Evolutionary conservation across 768 basidiomycete species (phyloP), one percentile per base, ranked within the genome.

Genomic region (Saitozyma podzolica): DNA sequence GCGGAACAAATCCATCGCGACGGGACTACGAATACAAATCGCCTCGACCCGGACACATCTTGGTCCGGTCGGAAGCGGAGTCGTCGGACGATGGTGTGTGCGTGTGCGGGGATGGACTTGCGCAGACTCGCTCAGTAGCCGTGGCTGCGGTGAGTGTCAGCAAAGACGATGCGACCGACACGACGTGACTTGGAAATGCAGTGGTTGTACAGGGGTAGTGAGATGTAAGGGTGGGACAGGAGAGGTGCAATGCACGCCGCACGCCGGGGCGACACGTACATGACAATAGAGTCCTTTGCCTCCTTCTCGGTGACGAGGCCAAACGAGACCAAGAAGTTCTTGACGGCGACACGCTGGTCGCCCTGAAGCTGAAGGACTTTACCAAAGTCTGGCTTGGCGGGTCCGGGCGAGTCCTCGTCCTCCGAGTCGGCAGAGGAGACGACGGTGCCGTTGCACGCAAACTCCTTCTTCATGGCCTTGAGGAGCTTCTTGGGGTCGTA

Each of bases 401-500:
- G 29, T 80, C 90, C 90, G 82, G 58, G 60, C 2, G 69, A 62
- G 20, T 69, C 71, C 41, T 73, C 72, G 29, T 73, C 74, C 17
- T 67, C 68, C 7, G 71, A 70, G 45, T 72, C 76, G 45, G 70
- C 74, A 43, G 74, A 71, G n/a, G 74, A 73, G 68, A 96, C 90
- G 72, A 99, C 86, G 55, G 89, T 94, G 70, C 96, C 96, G 82
- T 99, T 99, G 84, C 94, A 97, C 68, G 94, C 94, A 72, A 97
- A 96, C 84, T 96, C 92, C 92, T 97, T 99, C 86, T 98, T 99
- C 85, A 98, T 96, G 13, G 91, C 93, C 81, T 98, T 98, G 81
- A 98, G 84, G 68, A 99, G 85, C 83, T 98, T 99, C 88, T 96
- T 98, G 70, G 87, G 85, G 80, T 97, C 92, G 81, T 95, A 97